Evolutionary conservation across 805 yeast species (phyloP).

Genomic region (Kazachstania martiniae): DNA sequence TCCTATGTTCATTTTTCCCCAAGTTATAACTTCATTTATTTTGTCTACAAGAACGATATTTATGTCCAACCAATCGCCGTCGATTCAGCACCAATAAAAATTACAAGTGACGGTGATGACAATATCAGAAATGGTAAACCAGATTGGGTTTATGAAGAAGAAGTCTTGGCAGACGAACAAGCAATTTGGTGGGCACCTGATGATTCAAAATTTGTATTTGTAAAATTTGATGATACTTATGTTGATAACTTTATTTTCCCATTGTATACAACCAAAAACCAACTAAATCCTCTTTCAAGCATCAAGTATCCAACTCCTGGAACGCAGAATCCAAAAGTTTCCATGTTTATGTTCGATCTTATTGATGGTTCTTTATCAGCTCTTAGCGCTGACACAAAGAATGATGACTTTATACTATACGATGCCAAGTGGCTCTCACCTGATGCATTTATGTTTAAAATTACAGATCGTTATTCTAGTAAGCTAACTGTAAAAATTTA

Average conservation of each 20-base stretch:
- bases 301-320: slow-evolving; percentile 73
- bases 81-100: slow-evolving; percentile 5
- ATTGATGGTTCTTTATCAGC: slow-evolving; percentile 12
- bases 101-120: slow-evolving; percentile 39
- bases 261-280: slow-evolving; percentile 33
- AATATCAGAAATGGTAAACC: slow-evolving; percentile 56
- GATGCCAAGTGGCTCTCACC: slow-evolving; percentile 50
- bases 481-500: slow-evolving; percentile 39
- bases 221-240: slow-evolving; percentile 47
- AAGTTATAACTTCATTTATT: slow-evolving; percentile 41
- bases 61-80: slow-evolving; percentile 33
- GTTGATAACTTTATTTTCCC: slow-evolving; percentile 47
- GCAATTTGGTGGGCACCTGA: slow-evolving; percentile 70
- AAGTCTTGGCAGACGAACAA: slow-evolving; percentile 46
- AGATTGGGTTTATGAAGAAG: slow-evolving; percentile 84
- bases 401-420: slow-evolving; percentile 43
- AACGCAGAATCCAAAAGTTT: slow-evolving; percentile 43
- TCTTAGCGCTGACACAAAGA: slow-evolving; percentile 16
- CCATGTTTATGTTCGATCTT: slow-evolving; percentile 35
- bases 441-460: slow-evolving; percentile 42
- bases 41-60: slow-evolving; percentile 45
- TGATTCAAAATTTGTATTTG: slow-evolving; percentile 43
- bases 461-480: slow-evolving; percentile 54
- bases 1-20: slow-evolving; percentile 55
- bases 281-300: slow-evolving; percentile 37